A percentile compares a stretch with the other conserved stretches of the same genome.
These are phyloP conservation scores for Pseudogymnoascus sp. DNA, from an alignment of 2,329 filamentous ascomycete genomes.

Conservation along the genomic window DNA sequence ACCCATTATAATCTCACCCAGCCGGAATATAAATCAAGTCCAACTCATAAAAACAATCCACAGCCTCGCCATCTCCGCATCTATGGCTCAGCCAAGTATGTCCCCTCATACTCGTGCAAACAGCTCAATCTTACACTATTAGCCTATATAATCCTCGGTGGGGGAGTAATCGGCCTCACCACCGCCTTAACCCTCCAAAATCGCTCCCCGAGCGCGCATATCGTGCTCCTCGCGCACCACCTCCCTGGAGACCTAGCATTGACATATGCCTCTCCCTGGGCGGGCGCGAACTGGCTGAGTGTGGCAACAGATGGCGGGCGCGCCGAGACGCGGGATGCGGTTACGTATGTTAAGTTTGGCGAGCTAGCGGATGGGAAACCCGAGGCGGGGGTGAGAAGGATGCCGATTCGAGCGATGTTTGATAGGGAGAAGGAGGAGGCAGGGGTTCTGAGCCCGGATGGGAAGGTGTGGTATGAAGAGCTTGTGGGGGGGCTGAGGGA, in stretches of 20 bases:
- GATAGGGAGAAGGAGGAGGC: constrained; percentile 17
- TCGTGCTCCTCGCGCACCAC: constrained; percentile 34
- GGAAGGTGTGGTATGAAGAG: constrained; percentile 34
- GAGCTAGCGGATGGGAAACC: constrained; percentile 17
- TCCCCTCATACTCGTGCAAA: neutral
- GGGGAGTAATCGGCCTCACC: constrained; percentile 34
- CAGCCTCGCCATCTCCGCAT: neutral
- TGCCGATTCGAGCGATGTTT: constrained; percentile 10
- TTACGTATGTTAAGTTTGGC: constrained; percentile 13
- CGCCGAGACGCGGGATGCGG: constrained; percentile 9
- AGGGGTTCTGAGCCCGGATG: constrained; percentile 27
- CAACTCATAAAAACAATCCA: neutral
- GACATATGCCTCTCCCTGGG: constrained; percentile 36
- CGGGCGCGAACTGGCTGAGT: constrained; percentile 11
- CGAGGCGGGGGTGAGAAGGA: constrained; percentile 15
- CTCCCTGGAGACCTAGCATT: constrained; percentile 33
- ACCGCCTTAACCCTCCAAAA: constrained; percentile 31
- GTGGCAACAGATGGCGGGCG: constrained; percentile 8
- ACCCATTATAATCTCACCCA: neutral
- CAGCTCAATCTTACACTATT: neutral
- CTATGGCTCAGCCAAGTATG: neutral
- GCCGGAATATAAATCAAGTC: neutral
- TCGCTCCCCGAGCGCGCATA: constrained; percentile 27
- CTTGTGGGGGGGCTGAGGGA: constrained; percentile 29
- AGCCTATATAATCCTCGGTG: constrained; percentile 17